Evolutionary conservation across 179 eudicot genomes (phyloP), one percentile per base, ranked within the genome.

Genomic region (Monotropa hypopitys): DNA sequence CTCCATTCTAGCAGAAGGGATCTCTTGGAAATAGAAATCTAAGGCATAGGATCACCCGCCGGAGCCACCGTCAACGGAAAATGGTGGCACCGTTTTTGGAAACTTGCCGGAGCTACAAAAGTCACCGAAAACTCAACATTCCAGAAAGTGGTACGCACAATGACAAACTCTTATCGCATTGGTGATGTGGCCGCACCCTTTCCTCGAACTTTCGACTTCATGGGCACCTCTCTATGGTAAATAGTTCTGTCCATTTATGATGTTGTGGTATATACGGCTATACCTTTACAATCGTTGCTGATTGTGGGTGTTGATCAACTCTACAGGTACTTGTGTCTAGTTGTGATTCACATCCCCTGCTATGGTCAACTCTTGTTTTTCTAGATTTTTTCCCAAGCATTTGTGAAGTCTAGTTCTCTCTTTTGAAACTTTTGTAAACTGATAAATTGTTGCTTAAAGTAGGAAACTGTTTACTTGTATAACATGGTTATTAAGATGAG

Each of bases 161-260:
- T n/a, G n/a, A n/a, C n/a, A n/a, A n/a, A n/a, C n/a, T n/a, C n/a
- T n/a, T n/a, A n/a, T n/a, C n/a, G n/a, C n/a, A n/a, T n/a, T n/a
- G n/a, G n/a, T n/a, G n/a, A n/a, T n/a, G 92, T 91, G 97, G 97
- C 94, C 94, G 15, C 90, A 91, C 73, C 90, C 92, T 62, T 91
- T 91, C 76, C 88, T 91, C 0, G 91, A 86, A 61, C 87, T 90
- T 75, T 78, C 88, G 40, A 84, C 86, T 21, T 85, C 90, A 71
- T 84, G 82, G 83, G 88, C 94, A 4, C 91, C 94, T 26, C 94
- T 26, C 43, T 89, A 51, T 90, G 94, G 97, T 91, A 88, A 78
- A 33, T 23, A 12, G 13, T 47, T 68, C 26, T 75, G 5, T 68
- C 62, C 35, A 49, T 46, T 38, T 6, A 20, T 70, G 2, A 2